Base-by-base conservation (phyloP, 257 asterid species). In the Gardenia jasminoides region DNA sequence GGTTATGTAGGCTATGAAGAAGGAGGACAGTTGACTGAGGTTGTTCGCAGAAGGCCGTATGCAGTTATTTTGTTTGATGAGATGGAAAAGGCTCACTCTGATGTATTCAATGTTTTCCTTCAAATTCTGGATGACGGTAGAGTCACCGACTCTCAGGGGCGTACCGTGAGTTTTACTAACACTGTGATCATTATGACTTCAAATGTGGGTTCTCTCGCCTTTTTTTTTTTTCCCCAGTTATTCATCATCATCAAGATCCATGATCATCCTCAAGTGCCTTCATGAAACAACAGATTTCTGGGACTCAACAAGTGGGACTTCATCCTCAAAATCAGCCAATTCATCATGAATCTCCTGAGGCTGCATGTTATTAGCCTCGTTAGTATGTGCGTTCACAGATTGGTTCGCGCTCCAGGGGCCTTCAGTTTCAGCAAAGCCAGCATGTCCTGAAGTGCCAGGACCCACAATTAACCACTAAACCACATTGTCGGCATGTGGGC, bases 1-100 rank as follows among this genome's bases (percentile, higher is more conserved):
- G 98, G 98, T 31, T 94, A 94, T 83, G 93, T 94, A 46, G 98
- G 98, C 30, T 91, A 92, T 67, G 98, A 94, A 80, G 98, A 92
- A 88, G 98, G 98, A 44, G 98, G 98, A 22, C 97, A 94, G 81
- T 85, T 94, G 77, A 94, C 98, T 6, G 98, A 94, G 84, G 89
- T 87, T 9, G 93, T 92, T 41, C 94, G 98, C 1, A 85, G 98
- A 66, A 90, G 98, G 93, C 98, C 97, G n/a, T 94, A 94, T 70
- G 88, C 93, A 1, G 96, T 94, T 39, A 90, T 94, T 58, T 83
- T 94, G 58, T 94, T 94, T 80, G 98, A 94, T 81, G 98, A 94
- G 81, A 90, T 94, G 28, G 98, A 94, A 87, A 94, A 94, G 86
- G 98, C 98, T 17, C 98, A 94, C 79, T 92, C 78, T 24, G 98